Conservation (phyloP, 163 green algal species). For the Trebouxiophyceae sp. region DNA sequence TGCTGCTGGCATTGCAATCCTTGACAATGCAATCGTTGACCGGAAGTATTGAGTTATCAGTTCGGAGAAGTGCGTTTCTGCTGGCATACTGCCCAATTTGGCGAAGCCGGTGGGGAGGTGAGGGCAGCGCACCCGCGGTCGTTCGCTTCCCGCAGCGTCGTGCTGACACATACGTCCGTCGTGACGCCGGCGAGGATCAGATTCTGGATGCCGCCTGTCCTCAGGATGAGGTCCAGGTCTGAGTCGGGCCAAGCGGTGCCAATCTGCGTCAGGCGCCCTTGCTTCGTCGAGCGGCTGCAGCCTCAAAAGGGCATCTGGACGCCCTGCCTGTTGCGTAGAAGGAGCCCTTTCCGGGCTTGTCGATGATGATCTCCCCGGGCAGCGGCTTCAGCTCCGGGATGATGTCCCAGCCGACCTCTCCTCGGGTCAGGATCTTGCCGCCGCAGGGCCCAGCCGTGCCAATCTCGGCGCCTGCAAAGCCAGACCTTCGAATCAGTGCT, state of each 20-base stretch:
- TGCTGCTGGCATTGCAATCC: neutral
- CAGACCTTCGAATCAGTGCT: no score
- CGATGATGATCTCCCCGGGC: slow-evolving; percentile 42
- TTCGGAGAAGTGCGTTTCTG: neutral
- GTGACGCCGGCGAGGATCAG: slow-evolving; percentile 55
- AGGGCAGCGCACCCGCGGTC: slow-evolving; percentile 39
- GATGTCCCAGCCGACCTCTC: slow-evolving; percentile 59
- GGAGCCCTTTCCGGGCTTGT: slow-evolving; percentile 63
- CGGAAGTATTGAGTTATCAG: neutral
- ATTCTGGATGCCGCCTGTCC: slow-evolving; percentile 35
- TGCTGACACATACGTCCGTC: slow-evolving; percentile 68
- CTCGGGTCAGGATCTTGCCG: slow-evolving; percentile 46
- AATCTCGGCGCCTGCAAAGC: slow-evolving; percentile 40
- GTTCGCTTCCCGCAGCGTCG: slow-evolving; percentile 68
- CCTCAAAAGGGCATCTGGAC: no score
- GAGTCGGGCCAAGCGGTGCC: no score
- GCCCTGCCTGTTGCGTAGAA: slow-evolving; percentile 63
- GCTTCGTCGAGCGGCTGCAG: no score
- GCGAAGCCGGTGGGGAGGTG: no score
- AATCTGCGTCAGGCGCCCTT: no score
- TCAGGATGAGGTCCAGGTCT: slow-evolving; percentile 46
- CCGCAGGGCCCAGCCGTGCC: slow-evolving; percentile 29
- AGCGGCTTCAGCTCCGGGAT: slow-evolving; percentile 54
- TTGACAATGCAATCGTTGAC: neutral
- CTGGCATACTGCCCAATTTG: no score